Conservation (phyloP, 1,139 yeast species). For the Taphrina deformans region DNA sequence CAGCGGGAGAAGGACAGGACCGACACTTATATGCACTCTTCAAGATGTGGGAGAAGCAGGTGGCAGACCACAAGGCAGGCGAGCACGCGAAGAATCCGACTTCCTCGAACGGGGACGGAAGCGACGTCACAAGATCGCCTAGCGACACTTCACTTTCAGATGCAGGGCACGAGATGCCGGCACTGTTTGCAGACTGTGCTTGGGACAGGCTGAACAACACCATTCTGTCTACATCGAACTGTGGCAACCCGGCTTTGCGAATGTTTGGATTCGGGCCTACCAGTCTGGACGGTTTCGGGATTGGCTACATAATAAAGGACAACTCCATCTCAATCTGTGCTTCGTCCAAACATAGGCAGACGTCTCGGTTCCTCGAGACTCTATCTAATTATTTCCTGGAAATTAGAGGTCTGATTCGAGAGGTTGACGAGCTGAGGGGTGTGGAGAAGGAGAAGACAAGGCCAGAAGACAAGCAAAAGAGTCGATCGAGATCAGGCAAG, state of each 20-base stretch:
- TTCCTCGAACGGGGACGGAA: constrained; percentile 15
- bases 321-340: constrained; percentile 84
- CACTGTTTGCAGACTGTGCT: constrained; percentile 75
- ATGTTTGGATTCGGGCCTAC: constrained; percentile 93
- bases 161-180: constrained; percentile 51
- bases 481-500: constrained; percentile 24
- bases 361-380: constrained; percentile 75
- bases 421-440: constrained; percentile 47
- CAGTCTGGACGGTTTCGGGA: constrained; percentile 84
- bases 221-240: constrained; percentile 63
- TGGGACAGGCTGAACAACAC: constrained; percentile 70
- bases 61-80: constrained; percentile 8
- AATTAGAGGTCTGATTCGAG: constrained; percentile 55
- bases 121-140: constrained; percentile 35
- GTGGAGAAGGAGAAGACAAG: constrained; percentile 20
- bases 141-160: constrained; percentile 39
- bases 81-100: constrained; percentile 7
- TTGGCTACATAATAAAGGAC: constrained; percentile 84
- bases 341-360: constrained; percentile 87
- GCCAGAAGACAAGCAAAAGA: constrained; percentile 39
- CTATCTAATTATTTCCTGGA: constrained; percentile 68
- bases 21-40: constrained; percentile 84
- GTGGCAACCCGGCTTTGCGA: constrained; percentile 84
- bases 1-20: constrained; percentile 82
- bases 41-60: constrained; percentile 75